These are phyloP conservation scores for Mrakia frigida DNA, from an alignment of 768 basidiomycete genomes.

Conservation along the genomic window DNA sequence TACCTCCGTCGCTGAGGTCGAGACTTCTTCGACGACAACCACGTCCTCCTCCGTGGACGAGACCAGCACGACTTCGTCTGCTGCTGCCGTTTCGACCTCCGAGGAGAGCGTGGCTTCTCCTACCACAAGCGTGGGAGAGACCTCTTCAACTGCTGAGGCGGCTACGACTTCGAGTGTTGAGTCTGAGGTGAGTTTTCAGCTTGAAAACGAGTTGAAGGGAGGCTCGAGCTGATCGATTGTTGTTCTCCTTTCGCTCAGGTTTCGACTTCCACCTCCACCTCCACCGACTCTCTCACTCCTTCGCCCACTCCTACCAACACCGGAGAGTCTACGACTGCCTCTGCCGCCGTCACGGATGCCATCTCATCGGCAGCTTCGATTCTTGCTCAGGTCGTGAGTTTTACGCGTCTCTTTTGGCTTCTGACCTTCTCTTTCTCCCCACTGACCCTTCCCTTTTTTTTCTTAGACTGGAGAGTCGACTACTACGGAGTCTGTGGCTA, in stretches of 20 bases:
- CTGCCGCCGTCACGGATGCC: not conserved
- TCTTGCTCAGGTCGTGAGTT: not conserved
- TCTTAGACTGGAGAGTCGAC: not conserved
- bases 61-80: not conserved
- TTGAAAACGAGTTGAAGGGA: not conserved
- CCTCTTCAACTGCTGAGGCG: not conserved
- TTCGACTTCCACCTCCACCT: not conserved
- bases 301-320: not conserved
- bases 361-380: not conserved
- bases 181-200: not conserved
- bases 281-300: not conserved
- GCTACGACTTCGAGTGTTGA: not conserved
- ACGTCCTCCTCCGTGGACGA: conserved; percentile 30
- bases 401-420: not conserved
- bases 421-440: not conserved
- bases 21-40: conserved; percentile 36
- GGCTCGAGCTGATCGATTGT: not conserved
- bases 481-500: not conserved
- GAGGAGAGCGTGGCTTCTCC: not conserved
- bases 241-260: not conserved
- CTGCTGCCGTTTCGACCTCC: not conserved
- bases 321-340: not conserved
- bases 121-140: not conserved
- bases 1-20: not conserved
- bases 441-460: not conserved